Conservation (phyloP, 306 rosid genomes). For the Vigna trinervia region DNA sequence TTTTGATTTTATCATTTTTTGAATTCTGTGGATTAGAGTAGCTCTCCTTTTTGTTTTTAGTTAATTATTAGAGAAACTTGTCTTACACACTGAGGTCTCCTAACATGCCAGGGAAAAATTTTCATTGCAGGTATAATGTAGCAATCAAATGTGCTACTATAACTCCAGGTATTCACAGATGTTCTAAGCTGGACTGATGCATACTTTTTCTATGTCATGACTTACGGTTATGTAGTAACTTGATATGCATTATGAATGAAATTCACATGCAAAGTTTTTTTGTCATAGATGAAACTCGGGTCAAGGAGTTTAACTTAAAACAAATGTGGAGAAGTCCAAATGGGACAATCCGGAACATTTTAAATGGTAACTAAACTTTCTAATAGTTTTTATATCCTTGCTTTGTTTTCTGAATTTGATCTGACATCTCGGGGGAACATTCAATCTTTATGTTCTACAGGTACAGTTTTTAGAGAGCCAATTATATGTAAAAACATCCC, state of each 20-base stretch:
- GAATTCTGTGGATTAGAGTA: conserved; percentile 28
- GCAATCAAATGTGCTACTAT: conserved; percentile 98
- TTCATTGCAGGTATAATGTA: conserved; percentile 81
- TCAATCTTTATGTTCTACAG: conserved; percentile 52
- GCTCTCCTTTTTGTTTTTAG: conserved; percentile 5
- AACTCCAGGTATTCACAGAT: conserved; percentile 79
- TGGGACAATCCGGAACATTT: conserved; percentile 94
- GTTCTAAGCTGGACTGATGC: background rate
- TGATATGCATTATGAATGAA: conserved; percentile 37
- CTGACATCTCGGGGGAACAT: conserved; percentile 18
- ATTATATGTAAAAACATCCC: conserved; percentile 90
- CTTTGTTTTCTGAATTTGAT: conserved; percentile 18
- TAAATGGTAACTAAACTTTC: conserved; percentile 72
- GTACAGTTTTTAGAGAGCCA: conserved; percentile 97
- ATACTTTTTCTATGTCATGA: conserved; percentile 8
- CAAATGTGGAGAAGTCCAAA: conserved; percentile 99
- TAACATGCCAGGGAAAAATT: conserved; percentile 8
- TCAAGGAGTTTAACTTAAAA: conserved; percentile 83
- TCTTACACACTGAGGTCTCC: conserved; percentile 6
- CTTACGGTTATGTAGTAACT: background rate
- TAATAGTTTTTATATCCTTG: conserved; percentile 34
- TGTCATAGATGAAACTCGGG: conserved; percentile 81
- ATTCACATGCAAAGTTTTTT: conserved; percentile 41
- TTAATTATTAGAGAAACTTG: conserved; percentile 6
- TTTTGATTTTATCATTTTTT: conserved; percentile 11